These are phyloP conservation scores for Calycina herbarum DNA, from an alignment of 2,329 filamentous ascomycete genomes.

Conservation along the genomic window DNA sequence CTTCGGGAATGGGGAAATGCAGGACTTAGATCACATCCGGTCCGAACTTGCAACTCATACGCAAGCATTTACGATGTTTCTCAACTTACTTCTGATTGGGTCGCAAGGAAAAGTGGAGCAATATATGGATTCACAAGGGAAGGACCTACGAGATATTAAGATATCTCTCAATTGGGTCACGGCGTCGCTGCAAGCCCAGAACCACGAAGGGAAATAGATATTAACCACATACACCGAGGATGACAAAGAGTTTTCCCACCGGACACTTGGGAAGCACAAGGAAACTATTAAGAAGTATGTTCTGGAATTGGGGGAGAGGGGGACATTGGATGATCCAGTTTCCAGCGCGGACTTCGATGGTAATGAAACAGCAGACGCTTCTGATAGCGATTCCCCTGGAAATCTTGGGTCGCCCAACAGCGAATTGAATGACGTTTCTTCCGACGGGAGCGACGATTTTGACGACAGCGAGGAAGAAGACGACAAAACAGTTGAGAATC, in stretches of 20 bases:
- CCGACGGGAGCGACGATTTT: too few species aligned
- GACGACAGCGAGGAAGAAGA: too few species aligned
- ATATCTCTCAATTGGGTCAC: conserved; percentile 19
- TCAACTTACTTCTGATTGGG: conserved; percentile 19
- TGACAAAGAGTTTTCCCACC: conserved; percentile 54
- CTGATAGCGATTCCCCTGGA: too few species aligned
- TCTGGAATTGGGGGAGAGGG: conserved; percentile 26
- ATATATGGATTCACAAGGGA: conserved; percentile 22
- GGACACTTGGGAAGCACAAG: conserved; percentile 56
- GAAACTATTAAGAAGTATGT: conserved; percentile 34
- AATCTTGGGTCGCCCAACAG: too few species aligned
- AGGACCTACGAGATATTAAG: conserved; percentile 19
- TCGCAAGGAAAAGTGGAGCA: conserved; percentile 20
- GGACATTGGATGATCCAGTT: conserved; percentile 18
- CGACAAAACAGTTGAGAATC: too few species aligned
- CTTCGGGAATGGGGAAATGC: conserved; percentile 25
- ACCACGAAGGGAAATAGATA: conserved; percentile 20
- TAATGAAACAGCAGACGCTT: too few species aligned
- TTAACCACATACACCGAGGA: conserved; percentile 38
- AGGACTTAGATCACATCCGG: conserved; percentile 20
- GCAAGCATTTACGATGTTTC: conserved; percentile 19
- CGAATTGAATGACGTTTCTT: too few species aligned
- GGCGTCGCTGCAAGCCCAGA: conserved; percentile 15
- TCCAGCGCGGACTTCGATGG: too few species aligned
- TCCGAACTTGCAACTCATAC: conserved; percentile 21